Percentiles rank a stretch among this genome's conserved stretches.
Evolutionary conservation across 2,329 filamentous ascomycete genomes (phyloP).

Genomic region (Purpureocillium takamizusanense): DNA sequence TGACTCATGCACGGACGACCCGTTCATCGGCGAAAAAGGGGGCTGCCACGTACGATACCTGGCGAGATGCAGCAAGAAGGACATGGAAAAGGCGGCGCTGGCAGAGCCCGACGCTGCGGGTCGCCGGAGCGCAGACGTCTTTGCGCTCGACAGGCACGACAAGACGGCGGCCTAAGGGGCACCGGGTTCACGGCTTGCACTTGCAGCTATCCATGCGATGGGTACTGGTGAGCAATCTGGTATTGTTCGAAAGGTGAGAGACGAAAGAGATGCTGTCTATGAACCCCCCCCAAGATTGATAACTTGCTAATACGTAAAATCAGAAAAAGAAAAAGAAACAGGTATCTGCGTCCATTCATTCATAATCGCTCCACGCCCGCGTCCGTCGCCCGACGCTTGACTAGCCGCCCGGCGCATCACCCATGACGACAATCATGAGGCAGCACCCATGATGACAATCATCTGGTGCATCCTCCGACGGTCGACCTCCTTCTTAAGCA

Average conservation of each 20-base stretch:
- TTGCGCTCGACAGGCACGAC: constrained; percentile 12
- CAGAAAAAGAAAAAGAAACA: no score
- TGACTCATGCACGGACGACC: constrained; percentile 33
- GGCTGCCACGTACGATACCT: constrained; percentile 27
- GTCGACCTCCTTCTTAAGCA: constrained; percentile 60
- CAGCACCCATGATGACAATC: constrained; percentile 29
- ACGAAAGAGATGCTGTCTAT: no score
- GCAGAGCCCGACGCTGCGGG: constrained; percentile 15
- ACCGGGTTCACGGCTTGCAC: no score
- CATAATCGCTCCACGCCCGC: neutral
- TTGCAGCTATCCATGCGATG: no score
- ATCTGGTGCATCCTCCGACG: constrained; percentile 42
- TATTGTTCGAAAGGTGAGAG: no score
- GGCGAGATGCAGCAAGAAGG: constrained; percentile 29
- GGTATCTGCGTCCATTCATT: no score
- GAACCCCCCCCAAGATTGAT: no score
- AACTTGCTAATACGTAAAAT: no score
- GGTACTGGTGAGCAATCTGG: no score
- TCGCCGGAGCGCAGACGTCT: constrained; percentile 12
- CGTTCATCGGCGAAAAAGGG: constrained; percentile 29
- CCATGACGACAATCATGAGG: constrained; percentile 6
- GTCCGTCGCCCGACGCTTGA: neutral
- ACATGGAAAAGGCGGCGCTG: constrained; percentile 17
- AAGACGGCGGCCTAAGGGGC: constrained; percentile 10
- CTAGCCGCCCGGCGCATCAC: neutral